Percentiles rank a stretch among this genome's conserved stretches.
Conservation (phyloP, 2,329 filamentous ascomycete genomes). For the Arthrobotrys iridis region DNA sequence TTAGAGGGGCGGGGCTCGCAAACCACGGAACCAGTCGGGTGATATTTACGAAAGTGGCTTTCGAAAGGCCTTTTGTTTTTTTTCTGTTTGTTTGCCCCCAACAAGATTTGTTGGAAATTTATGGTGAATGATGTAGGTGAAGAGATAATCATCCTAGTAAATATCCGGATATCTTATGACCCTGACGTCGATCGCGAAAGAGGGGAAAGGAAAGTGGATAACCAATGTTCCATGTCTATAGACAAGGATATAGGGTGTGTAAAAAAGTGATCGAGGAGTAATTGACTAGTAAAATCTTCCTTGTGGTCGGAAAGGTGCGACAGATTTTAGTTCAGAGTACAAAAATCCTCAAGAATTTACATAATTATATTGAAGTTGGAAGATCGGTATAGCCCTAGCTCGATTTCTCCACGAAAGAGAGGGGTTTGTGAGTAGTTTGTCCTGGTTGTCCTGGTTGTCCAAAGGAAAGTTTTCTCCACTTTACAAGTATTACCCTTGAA, state of each 20-base stretch:
- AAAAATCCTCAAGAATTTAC: neutral
- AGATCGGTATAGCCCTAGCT: neutral
- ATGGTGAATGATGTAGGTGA: neutral
- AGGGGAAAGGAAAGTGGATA: slow-evolving; percentile 1
- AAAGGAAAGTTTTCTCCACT: slow-evolving; percentile 17
- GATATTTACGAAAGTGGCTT: neutral
- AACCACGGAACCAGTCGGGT: slow-evolving; percentile 2
- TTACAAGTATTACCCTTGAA: slow-evolving; percentile 40
- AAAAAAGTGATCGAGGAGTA: neutral
- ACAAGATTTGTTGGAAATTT: slow-evolving; percentile 1
- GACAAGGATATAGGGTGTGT: neutral
- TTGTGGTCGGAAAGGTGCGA: slow-evolving; percentile 51
- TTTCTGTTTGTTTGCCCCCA: neutral
- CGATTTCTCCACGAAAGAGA: neutral
- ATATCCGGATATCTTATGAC: slow-evolving; percentile 1
- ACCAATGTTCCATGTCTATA: neutral
- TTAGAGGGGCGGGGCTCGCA: neutral
- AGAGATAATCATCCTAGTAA: neutral
- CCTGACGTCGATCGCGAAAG: slow-evolving; percentile 7
- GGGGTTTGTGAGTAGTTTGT: neutral
- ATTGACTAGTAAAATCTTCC: slow-evolving; percentile 19
- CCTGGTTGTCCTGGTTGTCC: neutral
- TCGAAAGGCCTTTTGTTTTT: neutral
- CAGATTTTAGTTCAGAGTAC: slow-evolving; percentile 21
- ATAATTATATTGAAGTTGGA: neutral